A percentile compares a stretch with the other conserved stretches of the same genome.
phyloP scores from a whole-genome alignment of 2,329 filamentous ascomycete species.

The Stagonosporopsis cucurbitacearum region DNA sequence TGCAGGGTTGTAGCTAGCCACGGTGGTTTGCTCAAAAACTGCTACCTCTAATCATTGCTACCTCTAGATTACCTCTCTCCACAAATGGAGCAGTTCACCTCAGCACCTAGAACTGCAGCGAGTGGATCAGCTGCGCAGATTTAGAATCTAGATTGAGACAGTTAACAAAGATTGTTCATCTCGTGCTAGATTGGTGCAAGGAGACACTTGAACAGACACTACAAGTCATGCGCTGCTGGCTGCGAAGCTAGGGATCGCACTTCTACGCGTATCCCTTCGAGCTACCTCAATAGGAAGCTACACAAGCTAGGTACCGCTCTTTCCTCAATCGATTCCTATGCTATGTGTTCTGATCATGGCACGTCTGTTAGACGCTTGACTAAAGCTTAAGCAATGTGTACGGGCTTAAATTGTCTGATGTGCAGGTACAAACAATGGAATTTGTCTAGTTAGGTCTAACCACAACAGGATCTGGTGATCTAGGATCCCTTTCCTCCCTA shows the following conservation, averaged over 20 bases:
- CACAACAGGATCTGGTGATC: background rate
- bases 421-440: background rate
- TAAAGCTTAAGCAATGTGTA: background rate
- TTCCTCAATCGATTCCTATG: background rate
- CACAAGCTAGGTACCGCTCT: background rate
- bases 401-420: background rate
- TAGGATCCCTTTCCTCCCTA: background rate
- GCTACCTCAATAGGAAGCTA: background rate
- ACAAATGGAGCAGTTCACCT: background rate
- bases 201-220: background rate
- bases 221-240: background rate
- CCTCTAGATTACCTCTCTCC: background rate
- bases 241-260: background rate
- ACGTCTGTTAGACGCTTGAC: background rate
- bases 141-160: background rate
- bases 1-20: background rate
- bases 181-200: background rate
- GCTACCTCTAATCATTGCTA: conserved; percentile 1
- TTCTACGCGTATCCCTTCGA: background rate
- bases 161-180: background rate
- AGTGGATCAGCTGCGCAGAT: background rate
- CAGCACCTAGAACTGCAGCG: background rate
- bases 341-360: background rate
- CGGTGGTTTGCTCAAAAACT: background rate
- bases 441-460: background rate